Percentiles rank a stretch among this genome's conserved stretches.
Conservation (phyloP, 2,329 filamentous ascomycete species). For the Sclerotinia minor region DNA sequence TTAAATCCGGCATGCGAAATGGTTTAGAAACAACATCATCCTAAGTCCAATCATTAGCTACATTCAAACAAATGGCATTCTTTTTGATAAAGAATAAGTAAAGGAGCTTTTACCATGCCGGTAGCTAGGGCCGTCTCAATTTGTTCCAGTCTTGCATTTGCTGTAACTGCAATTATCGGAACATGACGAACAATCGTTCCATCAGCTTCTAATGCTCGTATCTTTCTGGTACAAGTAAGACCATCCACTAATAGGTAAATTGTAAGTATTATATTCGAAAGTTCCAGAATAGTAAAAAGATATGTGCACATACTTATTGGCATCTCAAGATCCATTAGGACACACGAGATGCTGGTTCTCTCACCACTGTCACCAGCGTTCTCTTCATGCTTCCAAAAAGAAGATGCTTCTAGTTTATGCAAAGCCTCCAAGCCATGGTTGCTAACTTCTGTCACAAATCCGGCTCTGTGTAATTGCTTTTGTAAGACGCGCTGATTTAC, state of each 20-base stretch:
- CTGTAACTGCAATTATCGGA: conserved; percentile 82
- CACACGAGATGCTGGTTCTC: conserved; percentile 54
- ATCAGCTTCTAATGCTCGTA: conserved; percentile 65
- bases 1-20: conserved; percentile 70
- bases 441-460: conserved; percentile 61
- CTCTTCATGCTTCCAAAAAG: conserved; percentile 49
- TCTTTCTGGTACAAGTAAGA: conserved; percentile 68
- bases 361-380: conserved; percentile 46
- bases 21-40: conserved; percentile 79
- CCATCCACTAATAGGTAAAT: conserved; percentile 58
- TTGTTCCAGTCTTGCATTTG: conserved; percentile 74
- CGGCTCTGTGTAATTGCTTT: conserved; percentile 60
- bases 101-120: conserved; percentile 60
- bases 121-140: conserved; percentile 68
- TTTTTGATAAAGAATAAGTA: neutral
- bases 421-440: conserved; percentile 66
- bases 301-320: conserved; percentile 53
- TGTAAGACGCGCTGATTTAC: conserved; percentile 66
- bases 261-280: neutral
- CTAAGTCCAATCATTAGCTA: conserved; percentile 43
- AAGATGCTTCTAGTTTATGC: conserved; percentile 55
- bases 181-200: conserved; percentile 64
- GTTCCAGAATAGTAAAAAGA: conserved; percentile 66
- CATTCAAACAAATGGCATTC: neutral
- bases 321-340: conserved; percentile 82